phyloP scores from a whole-genome alignment of 2,329 filamentous ascomycete genomes.

The Alternaria ventricosa region DNA sequence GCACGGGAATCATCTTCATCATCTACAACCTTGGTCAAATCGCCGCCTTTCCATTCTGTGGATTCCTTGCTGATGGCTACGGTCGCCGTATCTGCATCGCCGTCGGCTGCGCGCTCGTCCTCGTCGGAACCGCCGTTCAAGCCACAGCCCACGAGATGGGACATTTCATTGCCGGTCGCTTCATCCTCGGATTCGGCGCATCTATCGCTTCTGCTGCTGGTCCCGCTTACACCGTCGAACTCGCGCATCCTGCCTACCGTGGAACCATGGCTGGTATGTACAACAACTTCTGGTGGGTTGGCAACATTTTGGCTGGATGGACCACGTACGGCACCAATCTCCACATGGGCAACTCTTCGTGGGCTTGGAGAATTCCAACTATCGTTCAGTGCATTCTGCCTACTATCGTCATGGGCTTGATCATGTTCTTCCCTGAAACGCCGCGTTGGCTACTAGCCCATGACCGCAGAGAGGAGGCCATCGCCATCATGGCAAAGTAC shows the following conservation, averaged over 20 bases:
- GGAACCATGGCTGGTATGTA: conserved; percentile 66
- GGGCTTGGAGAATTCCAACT: conserved; percentile 60
- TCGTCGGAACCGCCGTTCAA: conserved; percentile 61
- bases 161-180: conserved; percentile 60
- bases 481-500: conserved; percentile 64
- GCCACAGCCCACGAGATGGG: conserved; percentile 54
- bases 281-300: conserved; percentile 55
- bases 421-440: conserved; percentile 46
- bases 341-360: conserved; percentile 50
- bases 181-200: conserved; percentile 57
- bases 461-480: conserved; percentile 63
- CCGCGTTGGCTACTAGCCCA: conserved; percentile 55
- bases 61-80: conserved; percentile 49
- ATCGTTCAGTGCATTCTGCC: conserved; percentile 40
- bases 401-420: conserved; percentile 53
- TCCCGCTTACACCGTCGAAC: conserved; percentile 65
- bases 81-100: conserved; percentile 65
- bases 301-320: conserved; percentile 62
- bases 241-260: conserved; percentile 66
- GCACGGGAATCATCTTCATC: conserved; percentile 57
- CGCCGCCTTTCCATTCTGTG: conserved; percentile 56
- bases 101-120: conserved; percentile 60
- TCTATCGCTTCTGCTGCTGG: conserved; percentile 63
- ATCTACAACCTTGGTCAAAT: conserved; percentile 59
- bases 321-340: conserved; percentile 53